A percentile compares a stretch with the other conserved stretches of the same genome.
Conservation (phyloP, 139 green algal species). For the Picochlorum sp. region DNA sequence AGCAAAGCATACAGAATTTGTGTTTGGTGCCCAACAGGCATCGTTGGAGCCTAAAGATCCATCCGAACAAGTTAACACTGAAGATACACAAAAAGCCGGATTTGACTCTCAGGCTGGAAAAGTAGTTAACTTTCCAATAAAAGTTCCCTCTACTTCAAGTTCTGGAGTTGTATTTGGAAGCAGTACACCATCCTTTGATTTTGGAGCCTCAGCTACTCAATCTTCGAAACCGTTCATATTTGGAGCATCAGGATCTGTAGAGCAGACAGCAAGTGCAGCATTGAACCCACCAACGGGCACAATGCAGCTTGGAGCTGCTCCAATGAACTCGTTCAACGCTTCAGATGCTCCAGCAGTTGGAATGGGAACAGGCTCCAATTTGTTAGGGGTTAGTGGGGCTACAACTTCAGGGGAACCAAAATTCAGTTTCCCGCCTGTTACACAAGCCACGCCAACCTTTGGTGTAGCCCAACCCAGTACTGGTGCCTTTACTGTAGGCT, state of each 20-base stretch:
- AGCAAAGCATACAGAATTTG: too few species aligned
- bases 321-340: too few species aligned
- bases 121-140: not conserved
- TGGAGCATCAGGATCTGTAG: not conserved
- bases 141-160: too few species aligned
- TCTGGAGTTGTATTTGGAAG: not conserved
- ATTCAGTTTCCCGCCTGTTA: not conserved
- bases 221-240: not conserved
- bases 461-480: not conserved
- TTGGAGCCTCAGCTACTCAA: not conserved
- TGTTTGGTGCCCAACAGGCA: too few species aligned
- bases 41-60: too few species aligned
- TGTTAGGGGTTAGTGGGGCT: not conserved
- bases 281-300: too few species aligned
- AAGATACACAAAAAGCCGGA: too few species aligned
- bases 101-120: not conserved
- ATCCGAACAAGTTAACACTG: too few species aligned
- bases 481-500: not conserved
- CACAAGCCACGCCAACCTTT: not conserved
- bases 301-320: too few species aligned
- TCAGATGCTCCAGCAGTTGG: too few species aligned
- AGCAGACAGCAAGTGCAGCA: too few species aligned
- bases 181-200: not conserved
- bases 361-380: too few species aligned
- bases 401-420: not conserved